Evolutionary conservation across 176 grass and related monocot species (phyloP).

Genomic region (Olyra latifolia): DNA sequence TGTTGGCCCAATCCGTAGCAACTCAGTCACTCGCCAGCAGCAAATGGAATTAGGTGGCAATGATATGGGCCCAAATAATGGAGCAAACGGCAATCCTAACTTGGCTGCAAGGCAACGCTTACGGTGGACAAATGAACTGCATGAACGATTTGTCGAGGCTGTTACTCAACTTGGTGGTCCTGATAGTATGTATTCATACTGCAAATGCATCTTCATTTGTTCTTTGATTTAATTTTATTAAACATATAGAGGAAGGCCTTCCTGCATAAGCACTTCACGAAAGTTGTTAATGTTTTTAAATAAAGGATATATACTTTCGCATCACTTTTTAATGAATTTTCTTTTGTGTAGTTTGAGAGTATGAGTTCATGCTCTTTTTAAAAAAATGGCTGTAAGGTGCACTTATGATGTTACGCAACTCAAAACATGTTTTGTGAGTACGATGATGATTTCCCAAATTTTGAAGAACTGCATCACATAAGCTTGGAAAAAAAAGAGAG

Average conservation of each 20-base stretch:
- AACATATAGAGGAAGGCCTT: not conserved
- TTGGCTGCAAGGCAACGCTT: conserved; percentile 76
- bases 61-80: conserved; percentile 45
- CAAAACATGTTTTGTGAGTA: not conserved
- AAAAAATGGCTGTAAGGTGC: conserved; percentile 10
- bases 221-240: not conserved
- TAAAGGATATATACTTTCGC: not conserved
- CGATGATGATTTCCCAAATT: not conserved
- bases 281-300: not conserved
- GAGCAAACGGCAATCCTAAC: conserved; percentile 49
- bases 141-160: conserved; percentile 86
- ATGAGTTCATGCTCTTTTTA: not conserved
- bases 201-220: not conserved
- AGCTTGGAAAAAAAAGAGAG: not conserved
- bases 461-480: not conserved
- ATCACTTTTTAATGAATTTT: not conserved
- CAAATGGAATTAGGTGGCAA: conserved; percentile 57
- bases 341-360: not conserved
- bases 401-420: not conserved
- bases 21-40: conserved; percentile 37
- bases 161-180: conserved; percentile 95
- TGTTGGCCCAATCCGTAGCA: conserved; percentile 33
- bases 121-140: conserved; percentile 95
- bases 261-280: not conserved
- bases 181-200: conserved; percentile 68